Conservation (phyloP, 1,284 basidiomycete species). For the Polyporus tsugae region DNA sequence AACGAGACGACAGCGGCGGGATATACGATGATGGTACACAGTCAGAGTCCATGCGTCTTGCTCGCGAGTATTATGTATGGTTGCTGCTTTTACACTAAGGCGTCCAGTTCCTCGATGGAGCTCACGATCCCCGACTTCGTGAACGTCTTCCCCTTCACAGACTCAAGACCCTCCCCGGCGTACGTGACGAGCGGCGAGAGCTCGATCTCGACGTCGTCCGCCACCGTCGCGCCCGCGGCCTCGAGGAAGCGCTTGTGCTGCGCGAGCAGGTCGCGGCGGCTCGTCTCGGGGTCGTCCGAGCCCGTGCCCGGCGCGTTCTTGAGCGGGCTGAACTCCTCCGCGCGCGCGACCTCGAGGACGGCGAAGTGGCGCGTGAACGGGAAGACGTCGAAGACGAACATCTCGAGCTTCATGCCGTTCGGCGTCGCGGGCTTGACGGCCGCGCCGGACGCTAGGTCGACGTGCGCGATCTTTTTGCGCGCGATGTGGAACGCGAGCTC, state of each 20-base stretch:
- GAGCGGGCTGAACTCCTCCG: constrained; percentile 94
- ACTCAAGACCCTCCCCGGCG: constrained; percentile 90
- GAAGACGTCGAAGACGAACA: constrained; percentile 99
- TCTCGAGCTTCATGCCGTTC: constrained; percentile 99
- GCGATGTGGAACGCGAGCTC: constrained; percentile 98
- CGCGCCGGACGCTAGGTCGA: constrained; percentile 74
- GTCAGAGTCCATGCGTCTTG: constrained; percentile 18
- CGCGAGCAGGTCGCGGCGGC: constrained; percentile 88
- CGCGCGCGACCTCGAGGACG: constrained; percentile 89
- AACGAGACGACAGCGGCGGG: constrained; percentile 20
- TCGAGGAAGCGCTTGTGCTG: constrained; percentile 91
- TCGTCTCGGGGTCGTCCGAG: constrained; percentile 94
- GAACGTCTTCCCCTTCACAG: constrained; percentile 82
- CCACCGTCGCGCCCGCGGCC: constrained; percentile 78
- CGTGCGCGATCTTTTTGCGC: constrained; percentile 94
- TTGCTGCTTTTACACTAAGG: constrained; percentile 42
- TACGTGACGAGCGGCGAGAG: constrained; percentile 91
- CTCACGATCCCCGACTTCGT: constrained; percentile 64
- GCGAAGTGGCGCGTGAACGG: constrained; percentile 88
- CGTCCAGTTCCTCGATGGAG: constrained; percentile 59
- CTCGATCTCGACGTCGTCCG: constrained; percentile 84
- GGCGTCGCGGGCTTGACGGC: constrained; percentile 83
- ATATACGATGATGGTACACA: constrained; percentile 31
- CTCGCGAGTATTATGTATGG: background rate
- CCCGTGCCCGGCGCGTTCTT: constrained; percentile 97